Conservation (phyloP, 805 yeast genomes). For the Diddensiella santjacobensis region DNA sequence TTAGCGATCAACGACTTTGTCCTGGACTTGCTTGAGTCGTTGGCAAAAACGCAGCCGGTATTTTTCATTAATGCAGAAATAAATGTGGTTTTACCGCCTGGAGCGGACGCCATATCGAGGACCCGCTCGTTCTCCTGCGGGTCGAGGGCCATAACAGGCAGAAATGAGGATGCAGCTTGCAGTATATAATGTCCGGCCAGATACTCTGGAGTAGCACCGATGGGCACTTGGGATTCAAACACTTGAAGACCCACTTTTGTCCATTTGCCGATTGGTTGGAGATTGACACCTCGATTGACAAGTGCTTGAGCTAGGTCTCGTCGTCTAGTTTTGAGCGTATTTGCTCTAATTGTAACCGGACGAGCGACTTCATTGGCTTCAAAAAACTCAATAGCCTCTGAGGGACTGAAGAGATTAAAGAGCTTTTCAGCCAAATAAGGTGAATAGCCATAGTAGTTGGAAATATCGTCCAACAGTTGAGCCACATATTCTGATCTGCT, state of each 20-base stretch:
- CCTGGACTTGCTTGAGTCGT: slow-evolving; percentile 94
- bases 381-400: slow-evolving; percentile 96
- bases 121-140: slow-evolving; percentile 97
- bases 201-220: slow-evolving; percentile 99
- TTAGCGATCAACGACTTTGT: slow-evolving; percentile 95
- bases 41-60: slow-evolving; percentile 96
- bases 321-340: slow-evolving; percentile 89
- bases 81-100: slow-evolving; percentile 98
- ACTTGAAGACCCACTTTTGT: slow-evolving; percentile 96
- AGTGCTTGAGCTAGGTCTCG: slow-evolving; percentile 93
- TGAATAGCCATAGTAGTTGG: slow-evolving; percentile 91
- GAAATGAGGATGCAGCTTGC: slow-evolving; percentile 97
- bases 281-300: slow-evolving; percentile 93
- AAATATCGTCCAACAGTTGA: slow-evolving; percentile 77
- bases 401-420: slow-evolving; percentile 85
- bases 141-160: slow-evolving; percentile 95
- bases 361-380: slow-evolving; percentile 98
- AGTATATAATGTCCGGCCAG: slow-evolving; percentile 95
- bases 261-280: slow-evolving; percentile 97
- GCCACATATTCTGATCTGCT: slow-evolving; percentile 79
- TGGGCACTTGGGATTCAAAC: slow-evolving; percentile 98
- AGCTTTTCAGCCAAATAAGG: slow-evolving; percentile 90
- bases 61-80: slow-evolving; percentile 95
- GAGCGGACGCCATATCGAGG: slow-evolving; percentile 99
- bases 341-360: slow-evolving; percentile 97